Evolutionary conservation across 257 asterid species (phyloP), one percentile per base, ranked within the genome.

Genomic region (Solanum chiquidenum): DNA sequence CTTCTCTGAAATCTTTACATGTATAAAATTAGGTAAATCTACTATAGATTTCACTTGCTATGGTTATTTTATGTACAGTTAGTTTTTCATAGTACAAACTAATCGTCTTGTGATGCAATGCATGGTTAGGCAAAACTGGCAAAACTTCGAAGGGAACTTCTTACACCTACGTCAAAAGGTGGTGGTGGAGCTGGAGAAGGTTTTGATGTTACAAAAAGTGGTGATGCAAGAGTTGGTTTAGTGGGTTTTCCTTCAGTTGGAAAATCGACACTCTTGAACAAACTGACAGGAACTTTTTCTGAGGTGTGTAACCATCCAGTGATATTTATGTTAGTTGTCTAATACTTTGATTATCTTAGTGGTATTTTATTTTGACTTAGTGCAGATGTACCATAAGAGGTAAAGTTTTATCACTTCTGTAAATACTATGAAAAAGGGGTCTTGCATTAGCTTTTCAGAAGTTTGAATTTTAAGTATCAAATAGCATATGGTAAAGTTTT

Each of bases 101-200:
- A 27, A 46, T 46, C 31, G 3, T 80, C 37, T 80, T 44, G 38
- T 46, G 5, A 44, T 46, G 27, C 66, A 46, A 80, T 80, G 83
- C 89, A 80, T 20, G 87, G 80, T 25, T 83, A 97, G 99, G 99
- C 99, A 49, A 97, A 97, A 89, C 97, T 97, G 84, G 99, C 99
- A 37, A 97, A 97, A 91, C 99, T 97, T 74, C 94, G 99, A 72
- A 92, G 99, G 91, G 99, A 97, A 87, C 94, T 97, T 89, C 98
- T 97, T 83, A 80, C 96, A 23, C 99, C 99, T 44, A 31, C 98
- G 29, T 89, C 99, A 12, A 97, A 97, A 91, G 99, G 99, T 86
- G 99, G 98, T 84, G 99, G 96, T 89, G 99, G 99, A 87, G 98
- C 99, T 82, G 99, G 99, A 84, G 99, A 96, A 92, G 99, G 99